Base-by-base conservation (phyloP, 345 rosid genomes). In the Syzygium grande region DNA sequence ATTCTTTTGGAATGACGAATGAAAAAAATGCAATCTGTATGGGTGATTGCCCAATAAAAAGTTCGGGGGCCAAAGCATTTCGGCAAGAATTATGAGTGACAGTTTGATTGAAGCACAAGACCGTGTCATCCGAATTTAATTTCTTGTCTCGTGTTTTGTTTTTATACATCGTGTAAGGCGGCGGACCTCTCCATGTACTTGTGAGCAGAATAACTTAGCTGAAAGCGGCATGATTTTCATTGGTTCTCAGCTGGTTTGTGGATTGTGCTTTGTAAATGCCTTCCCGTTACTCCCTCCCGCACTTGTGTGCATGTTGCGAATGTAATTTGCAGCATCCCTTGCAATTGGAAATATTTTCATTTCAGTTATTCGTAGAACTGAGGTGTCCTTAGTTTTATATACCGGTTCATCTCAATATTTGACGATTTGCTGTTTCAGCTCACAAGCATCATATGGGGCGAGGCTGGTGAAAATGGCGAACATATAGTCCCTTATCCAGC, bases 381-480 rank as follows among this genome's bases (percentile, higher is more conserved):
- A 85, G 83, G 83, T 38, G 46, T 34, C 49, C 25, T 73, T 38
- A 85, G 61, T 84, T 84, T 84, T 51, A 34, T 85, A 27, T 29
- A 17, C 61, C 3, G 10, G 86, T 15, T 52, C 25, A 29, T 54
- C 65, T 54, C 51, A 53, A 22, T 27, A 84, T 53, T 85, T 17
- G 86, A 77, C 68, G 52, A 53, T 58, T 53, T 29, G 85, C 90
- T n/a, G 91, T 92, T 90, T 91, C 95, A 98, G 99, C 91, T 97
- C 87, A 90, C 93, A 22, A 94, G 93, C 91, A 98, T 98, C 92
- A 92, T 95, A 98, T 97, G 98, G 98, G 96, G 92, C 90, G 96
- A 94, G 93, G 92, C 91, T 87, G 94, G 92, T 78, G 93, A 94
- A 88, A 89, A 91, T 83, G 98, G 92, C 85, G 98, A 96, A 89